Base-by-base conservation (phyloP, 176 grass and related monocot species). In the Oryza punctata region DNA sequence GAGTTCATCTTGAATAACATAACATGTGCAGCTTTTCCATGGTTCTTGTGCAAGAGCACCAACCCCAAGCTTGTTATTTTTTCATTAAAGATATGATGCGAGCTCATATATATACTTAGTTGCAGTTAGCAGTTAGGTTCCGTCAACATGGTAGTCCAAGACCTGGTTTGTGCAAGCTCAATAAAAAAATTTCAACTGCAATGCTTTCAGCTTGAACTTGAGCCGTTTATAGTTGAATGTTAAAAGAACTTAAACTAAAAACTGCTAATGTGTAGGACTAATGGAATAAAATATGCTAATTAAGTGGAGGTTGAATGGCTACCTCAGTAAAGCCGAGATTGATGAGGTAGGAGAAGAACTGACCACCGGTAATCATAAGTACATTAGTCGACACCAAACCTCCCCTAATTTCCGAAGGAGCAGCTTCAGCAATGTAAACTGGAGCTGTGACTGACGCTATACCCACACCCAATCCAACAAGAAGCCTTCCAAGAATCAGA, bases 241-340 rank as follows among this genome's bases (percentile, higher is more conserved):
- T 5, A 43, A 49, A 30, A 18, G 15, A 8, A 37, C 77, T 67
- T 41, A 28, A 23, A 54, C 72, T 66, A 33, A 77, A 37, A 91
- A 26, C 40, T 35, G 70, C 70, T 86, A 70, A 69, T 63, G 43
- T 12, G n/a, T 26, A 72, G 25, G 18, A 76, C 35, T 5, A 65
- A 33, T 16, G 59, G 25, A 45, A 72, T 77, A 33, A 4, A 60
- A 13, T 35, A 71, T 66, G 52, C 8, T 66, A 38, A 73, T 60
- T 21, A 67, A 72, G 2, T 30, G 9, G 38, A 77, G 64, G 43
- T 35, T 81, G 65, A 88, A 61, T 57, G 84, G 81, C n/a, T 88
- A 98, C 93, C 93, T 91, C 93, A 26, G 91, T 98, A 84, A 98
- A 98, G 52, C 93, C 91, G 13, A 98, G 91, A 88, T 98, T 98